These are phyloP conservation scores for Trypanosoma cruzi DNA, from an alignment of 208 protist species.

Conservation along the genomic window DNA sequence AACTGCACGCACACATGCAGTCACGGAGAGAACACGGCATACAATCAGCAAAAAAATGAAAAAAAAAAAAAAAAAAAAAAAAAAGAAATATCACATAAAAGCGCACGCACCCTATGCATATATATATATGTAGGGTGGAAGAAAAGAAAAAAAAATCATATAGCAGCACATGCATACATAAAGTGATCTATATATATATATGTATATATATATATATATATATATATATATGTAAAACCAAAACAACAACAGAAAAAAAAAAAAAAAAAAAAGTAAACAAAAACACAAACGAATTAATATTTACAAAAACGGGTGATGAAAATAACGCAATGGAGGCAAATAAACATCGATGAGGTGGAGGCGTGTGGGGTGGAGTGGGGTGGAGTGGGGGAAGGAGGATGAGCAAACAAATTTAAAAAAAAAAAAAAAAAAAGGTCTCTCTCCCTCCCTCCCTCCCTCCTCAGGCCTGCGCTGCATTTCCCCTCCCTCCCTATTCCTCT, in stretches of 20 bases:
- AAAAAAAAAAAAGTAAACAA: conserved; percentile 12
- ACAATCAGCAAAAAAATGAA: not conserved
- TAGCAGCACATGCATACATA: not conserved
- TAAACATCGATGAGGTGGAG: not conserved
- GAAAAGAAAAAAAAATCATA: too few species aligned
- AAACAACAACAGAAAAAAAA: conserved; percentile 7
- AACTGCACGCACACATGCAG: not conserved
- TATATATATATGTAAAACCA: too few species aligned
- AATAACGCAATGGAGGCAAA: not conserved
- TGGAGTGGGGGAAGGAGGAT: too few species aligned
- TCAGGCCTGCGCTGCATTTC: not conserved
- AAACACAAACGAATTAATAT: not conserved
- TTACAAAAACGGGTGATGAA: not conserved
- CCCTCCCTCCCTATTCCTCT: not conserved
- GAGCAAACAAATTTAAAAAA: not conserved
- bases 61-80: conserved; percentile 10
- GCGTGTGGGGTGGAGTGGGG: too few species aligned
- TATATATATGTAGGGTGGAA: too few species aligned
- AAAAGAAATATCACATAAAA: too few species aligned
- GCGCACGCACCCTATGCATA: too few species aligned
- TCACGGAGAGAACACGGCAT: too few species aligned
- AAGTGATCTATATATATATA: conserved; percentile 16
- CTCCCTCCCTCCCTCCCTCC: not conserved
- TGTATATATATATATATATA: conserved; percentile 7
- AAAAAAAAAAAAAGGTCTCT: not conserved